Percentiles rank a stretch among this genome's conserved stretches.
These are phyloP conservation scores for Orychophragmus violaceus DNA, from an alignment of 345 rosid species.

Conservation along the genomic window DNA sequence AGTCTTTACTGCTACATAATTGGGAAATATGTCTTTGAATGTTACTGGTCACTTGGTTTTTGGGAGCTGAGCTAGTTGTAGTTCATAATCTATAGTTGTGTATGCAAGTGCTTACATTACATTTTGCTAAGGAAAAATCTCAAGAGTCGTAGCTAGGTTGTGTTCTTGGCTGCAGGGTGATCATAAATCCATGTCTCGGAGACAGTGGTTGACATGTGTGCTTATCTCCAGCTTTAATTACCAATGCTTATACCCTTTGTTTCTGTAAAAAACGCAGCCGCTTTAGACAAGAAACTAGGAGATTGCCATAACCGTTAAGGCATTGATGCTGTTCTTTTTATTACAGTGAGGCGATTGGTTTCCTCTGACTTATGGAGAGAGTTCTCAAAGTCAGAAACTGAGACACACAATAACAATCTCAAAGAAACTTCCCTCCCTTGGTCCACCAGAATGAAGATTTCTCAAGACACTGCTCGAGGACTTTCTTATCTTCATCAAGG, in stretches of 20 bases:
- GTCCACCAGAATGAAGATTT: conserved; percentile 65
- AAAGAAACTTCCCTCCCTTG: conserved; percentile 81
- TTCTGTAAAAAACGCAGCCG: conserved; percentile 38
- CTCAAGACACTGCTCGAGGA: conserved; percentile 80
- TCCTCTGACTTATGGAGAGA: no score
- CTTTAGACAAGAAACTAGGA: conserved; percentile 53
- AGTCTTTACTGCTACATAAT: not conserved
- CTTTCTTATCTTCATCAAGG: conserved; percentile 83
- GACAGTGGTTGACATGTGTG: conserved; percentile 65
- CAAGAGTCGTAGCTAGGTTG: not conserved
- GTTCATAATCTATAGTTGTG: not conserved
- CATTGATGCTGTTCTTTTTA: conserved; percentile 70
- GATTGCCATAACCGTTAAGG: conserved; percentile 74
- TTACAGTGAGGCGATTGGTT: no score
- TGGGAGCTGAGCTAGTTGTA: not conserved
- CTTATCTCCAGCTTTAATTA: conserved; percentile 49
- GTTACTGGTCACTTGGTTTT: not conserved
- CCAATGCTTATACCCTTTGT: conserved; percentile 32
- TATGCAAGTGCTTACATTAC: not conserved
- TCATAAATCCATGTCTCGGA: conserved; percentile 44
- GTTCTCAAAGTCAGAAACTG: no score
- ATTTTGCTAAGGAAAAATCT: not conserved
- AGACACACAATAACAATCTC: no score
- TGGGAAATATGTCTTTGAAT: not conserved
- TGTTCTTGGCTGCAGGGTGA: no score